phyloP scores from a whole-genome alignment of 177 flowering plant genomes.

The Telopea speciosissima region DNA sequence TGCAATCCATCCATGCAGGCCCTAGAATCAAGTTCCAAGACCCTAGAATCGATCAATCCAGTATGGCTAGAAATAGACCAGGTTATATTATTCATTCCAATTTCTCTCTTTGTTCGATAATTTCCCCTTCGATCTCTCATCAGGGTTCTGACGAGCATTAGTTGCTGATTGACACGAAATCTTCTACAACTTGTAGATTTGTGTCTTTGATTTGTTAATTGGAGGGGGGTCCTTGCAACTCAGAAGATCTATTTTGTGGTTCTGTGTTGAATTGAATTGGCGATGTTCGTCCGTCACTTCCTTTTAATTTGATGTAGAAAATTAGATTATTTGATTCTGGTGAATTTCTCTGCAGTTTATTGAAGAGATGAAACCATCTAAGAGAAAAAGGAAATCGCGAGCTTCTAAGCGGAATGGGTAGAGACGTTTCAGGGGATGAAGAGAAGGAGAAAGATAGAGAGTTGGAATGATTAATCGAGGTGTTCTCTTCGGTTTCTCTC shows the following conservation, averaged over 20 bases:
- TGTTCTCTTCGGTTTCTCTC: slow-evolving; percentile 34
- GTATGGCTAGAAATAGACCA: too few relatives aligned
- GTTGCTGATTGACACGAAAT: neutral
- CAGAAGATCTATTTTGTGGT: neutral
- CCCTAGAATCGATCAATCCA: too few relatives aligned
- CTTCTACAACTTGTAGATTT: neutral
- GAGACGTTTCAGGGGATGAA: neutral
- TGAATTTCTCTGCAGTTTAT: neutral
- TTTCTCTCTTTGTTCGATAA: too few relatives aligned
- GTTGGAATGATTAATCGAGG: slow-evolving; percentile 30
- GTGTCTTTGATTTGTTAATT: neutral
- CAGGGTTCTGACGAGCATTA: neutral
- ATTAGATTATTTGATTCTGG: neutral
- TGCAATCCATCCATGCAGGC: too few relatives aligned
- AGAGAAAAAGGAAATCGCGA: slow-evolving; percentile 31
- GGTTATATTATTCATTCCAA: neutral
- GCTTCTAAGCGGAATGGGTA: slow-evolving; percentile 8
- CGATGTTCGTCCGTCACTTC: neutral
- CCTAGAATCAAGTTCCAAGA: too few relatives aligned
- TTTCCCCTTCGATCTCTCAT: neutral
- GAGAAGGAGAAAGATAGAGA: slow-evolving; percentile 11
- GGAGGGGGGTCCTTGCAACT: neutral
- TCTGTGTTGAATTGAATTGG: neutral
- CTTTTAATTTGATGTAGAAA: neutral
- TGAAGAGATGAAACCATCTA: slow-evolving; percentile 23